These are phyloP conservation scores for Ulvella scutata DNA, from an alignment of 139 green algal genomes.

Conservation along the genomic window DNA sequence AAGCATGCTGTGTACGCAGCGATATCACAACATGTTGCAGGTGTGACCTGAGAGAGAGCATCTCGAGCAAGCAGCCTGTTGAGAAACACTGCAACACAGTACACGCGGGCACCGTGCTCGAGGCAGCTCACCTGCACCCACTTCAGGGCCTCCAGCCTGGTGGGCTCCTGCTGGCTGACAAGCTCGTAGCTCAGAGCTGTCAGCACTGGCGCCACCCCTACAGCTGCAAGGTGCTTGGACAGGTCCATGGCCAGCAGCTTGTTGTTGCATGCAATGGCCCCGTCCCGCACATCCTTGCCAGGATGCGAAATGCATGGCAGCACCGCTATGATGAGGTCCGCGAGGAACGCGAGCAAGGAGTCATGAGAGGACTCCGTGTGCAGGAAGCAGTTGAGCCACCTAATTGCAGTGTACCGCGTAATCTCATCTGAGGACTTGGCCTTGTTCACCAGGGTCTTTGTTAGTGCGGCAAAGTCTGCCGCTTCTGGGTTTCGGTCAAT, in stretches of 20 bases:
- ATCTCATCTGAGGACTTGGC: conserved; percentile 38
- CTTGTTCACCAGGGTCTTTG: conserved; percentile 35
- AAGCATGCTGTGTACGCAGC: no score
- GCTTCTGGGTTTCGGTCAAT: neutral
- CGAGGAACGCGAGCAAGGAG: neutral
- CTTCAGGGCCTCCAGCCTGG: conserved; percentile 62
- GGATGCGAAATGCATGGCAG: conserved; percentile 61
- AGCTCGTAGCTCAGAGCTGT: conserved; percentile 31
- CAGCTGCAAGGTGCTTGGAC: neutral
- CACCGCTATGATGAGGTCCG: conserved; percentile 54
- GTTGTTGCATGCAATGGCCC: conserved; percentile 19
- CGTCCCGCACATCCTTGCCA: conserved; percentile 28
- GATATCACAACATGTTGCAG: no score
- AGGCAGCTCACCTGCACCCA: conserved; percentile 35
- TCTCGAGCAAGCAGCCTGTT: no score
- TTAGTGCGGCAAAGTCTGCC: conserved; percentile 30
- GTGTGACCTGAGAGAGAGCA: no score
- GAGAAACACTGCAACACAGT: neutral
- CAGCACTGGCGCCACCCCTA: conserved; percentile 19
- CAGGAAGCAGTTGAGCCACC: conserved; percentile 41
- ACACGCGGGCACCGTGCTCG: neutral
- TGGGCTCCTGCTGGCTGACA: conserved; percentile 39
- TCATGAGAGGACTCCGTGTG: conserved; percentile 1
- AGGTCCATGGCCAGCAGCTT: conserved; percentile 18
- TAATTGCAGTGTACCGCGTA: conserved; percentile 62